phyloP scores from a whole-genome alignment of 306 rosid species.

The Quercus engelmannii region DNA sequence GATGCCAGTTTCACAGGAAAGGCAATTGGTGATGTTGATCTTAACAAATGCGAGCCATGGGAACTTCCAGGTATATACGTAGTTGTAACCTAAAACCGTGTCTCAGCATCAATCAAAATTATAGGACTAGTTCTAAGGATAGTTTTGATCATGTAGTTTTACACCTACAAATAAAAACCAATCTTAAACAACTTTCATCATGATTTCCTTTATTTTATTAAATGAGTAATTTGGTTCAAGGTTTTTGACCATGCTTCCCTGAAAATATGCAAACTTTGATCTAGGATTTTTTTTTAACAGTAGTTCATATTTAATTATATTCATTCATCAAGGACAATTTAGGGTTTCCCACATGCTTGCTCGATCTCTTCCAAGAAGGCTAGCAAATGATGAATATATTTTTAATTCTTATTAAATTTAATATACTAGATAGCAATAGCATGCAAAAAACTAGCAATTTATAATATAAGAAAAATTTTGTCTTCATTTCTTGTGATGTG shows the following conservation, averaged over 20 bases:
- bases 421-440: neutral
- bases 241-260: neutral
- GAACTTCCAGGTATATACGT: slow-evolving; percentile 77
- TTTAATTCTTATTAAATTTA: neutral
- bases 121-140: neutral
- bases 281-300: neutral
- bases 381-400: slow-evolving; percentile 23
- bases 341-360: neutral
- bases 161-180: neutral
- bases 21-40: slow-evolving; percentile 85
- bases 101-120: neutral
- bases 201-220: neutral
- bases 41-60: slow-evolving; percentile 95
- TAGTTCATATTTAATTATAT: neutral
- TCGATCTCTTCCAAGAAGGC: neutral
- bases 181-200: neutral
- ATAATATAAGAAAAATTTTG: neutral
- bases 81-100: neutral
- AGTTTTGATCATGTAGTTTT: neutral
- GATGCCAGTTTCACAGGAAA: slow-evolving; percentile 64
- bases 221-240: neutral
- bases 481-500: slow-evolving; percentile 22
- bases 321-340: neutral
- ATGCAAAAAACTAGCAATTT: neutral
- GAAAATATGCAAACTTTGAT: neutral